phyloP scores from a whole-genome alignment of 108 stramenopile genomes.

The Nannochloropsis salina region DNA sequence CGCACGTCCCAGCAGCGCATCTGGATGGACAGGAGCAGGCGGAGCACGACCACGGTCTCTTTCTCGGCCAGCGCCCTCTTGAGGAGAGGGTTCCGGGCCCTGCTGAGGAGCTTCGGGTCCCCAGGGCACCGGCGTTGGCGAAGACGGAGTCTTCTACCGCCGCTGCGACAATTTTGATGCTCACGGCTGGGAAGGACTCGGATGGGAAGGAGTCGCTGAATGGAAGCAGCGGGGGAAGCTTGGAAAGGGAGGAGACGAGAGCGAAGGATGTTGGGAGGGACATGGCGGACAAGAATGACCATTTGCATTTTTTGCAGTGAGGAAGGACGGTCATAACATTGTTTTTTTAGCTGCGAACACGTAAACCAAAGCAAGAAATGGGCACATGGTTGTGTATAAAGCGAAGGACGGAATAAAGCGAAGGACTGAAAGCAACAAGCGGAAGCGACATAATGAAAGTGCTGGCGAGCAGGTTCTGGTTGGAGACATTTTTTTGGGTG shows the following conservation, averaged over 20 bases:
- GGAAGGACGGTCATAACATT: neutral
- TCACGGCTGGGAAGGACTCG: neutral
- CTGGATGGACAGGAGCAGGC: neutral
- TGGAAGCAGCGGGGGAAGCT: neutral
- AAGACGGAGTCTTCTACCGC: neutral
- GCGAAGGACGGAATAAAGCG: too few relatives aligned
- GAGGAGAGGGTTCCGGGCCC: too few relatives aligned
- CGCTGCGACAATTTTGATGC: neutral
- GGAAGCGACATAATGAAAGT: too few relatives aligned
- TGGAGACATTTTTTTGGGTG: too few relatives aligned
- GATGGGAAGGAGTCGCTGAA: neutral
- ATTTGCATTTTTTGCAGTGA: slow-evolving; percentile 20
- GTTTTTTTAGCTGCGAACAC: too few relatives aligned
- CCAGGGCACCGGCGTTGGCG: neutral
- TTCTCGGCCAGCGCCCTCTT: too few relatives aligned
- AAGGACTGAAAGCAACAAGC: too few relatives aligned
- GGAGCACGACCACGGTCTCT: neutral
- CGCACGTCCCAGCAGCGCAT: neutral
- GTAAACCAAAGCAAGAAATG: too few relatives aligned
- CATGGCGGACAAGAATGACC: neutral
- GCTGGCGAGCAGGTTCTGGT: too few relatives aligned
- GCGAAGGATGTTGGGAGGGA: neutral
- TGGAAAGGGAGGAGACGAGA: neutral
- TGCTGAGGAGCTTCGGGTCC: too few relatives aligned
- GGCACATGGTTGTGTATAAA: too few relatives aligned